Evolutionary conservation across 2,329 filamentous ascomycete species (phyloP).

Genomic region (Neonectria punicea): DNA sequence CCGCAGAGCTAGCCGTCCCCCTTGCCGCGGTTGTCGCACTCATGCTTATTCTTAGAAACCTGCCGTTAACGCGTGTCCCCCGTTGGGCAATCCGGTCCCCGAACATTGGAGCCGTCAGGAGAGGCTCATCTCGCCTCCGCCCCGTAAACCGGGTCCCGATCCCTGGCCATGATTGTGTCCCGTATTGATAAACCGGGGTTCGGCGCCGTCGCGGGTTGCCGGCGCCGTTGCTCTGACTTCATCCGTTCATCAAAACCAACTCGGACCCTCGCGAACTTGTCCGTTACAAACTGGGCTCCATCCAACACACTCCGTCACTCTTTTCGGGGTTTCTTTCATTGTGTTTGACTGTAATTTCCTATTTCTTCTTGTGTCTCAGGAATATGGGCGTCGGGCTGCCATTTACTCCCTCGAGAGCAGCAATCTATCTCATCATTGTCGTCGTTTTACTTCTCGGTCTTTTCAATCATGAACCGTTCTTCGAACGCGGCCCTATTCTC

Average conservation of each 20-base stretch:
- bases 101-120: slow-evolving; percentile 3
- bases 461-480: slow-evolving; percentile 25
- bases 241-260: neutral
- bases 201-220: neutral
- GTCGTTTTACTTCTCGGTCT: slow-evolving; percentile 26
- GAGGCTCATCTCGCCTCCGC: slow-evolving; percentile 4
- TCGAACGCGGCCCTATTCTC: slow-evolving; percentile 15
- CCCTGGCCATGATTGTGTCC: neutral
- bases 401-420: slow-evolving; percentile 31
- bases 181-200: neutral
- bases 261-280: neutral
- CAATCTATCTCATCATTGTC: slow-evolving; percentile 32
- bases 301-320: neutral
- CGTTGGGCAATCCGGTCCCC: neutral
- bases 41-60: neutral
- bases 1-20: neutral
- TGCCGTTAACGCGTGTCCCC: neutral
- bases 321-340: slow-evolving; percentile 4
- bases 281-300: neutral
- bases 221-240: neutral
- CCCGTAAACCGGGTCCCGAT: neutral
- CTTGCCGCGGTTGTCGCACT: neutral
- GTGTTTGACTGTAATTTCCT: neutral
- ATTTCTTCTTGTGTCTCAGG: neutral
- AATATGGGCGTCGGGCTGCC: slow-evolving; percentile 32